Evolutionary conservation across 169 alveolate species (phyloP).

Genomic region (Cryptosporidium felis): DNA sequence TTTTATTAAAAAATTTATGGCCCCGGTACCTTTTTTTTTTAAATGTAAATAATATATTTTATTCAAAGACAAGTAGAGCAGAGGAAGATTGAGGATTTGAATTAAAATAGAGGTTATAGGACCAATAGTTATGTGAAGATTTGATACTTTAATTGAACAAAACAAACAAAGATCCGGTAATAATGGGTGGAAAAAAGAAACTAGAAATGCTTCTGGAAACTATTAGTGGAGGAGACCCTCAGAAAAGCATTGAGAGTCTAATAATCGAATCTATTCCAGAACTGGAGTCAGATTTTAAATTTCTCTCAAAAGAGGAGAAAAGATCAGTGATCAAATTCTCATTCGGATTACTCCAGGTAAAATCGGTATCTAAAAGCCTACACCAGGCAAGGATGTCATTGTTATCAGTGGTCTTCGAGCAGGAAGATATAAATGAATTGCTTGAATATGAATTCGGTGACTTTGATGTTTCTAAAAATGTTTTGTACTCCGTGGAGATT

Average conservation of each 20-base stretch:
- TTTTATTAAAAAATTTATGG: background rate
- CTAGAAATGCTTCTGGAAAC: background rate
- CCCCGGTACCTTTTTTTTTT: background rate
- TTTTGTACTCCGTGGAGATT: conserved; percentile 5
- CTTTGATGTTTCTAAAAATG: background rate
- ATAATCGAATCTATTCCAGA: background rate
- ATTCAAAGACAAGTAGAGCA: too few relatives aligned
- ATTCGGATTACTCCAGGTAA: conserved; percentile 1
- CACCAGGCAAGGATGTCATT: conserved; percentile 39
- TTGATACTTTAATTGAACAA: too few relatives aligned
- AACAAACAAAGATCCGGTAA: background rate
- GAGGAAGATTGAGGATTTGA: too few relatives aligned
- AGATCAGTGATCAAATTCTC: background rate
- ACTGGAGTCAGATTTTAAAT: background rate
- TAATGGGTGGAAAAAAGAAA: background rate
- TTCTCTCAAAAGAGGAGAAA: background rate
- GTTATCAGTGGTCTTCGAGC: background rate
- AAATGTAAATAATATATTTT: too few relatives aligned
- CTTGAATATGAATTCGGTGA: background rate
- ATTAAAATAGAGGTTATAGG: too few relatives aligned
- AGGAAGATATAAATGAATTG: background rate
- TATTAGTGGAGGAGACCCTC: background rate
- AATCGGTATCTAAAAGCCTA: conserved; percentile 14
- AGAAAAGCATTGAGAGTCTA: conserved; percentile 1
- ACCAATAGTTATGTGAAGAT: too few relatives aligned